phyloP scores from a whole-genome alignment of 2,329 filamentous ascomycete genomes.

The Xylaria digitata region DNA sequence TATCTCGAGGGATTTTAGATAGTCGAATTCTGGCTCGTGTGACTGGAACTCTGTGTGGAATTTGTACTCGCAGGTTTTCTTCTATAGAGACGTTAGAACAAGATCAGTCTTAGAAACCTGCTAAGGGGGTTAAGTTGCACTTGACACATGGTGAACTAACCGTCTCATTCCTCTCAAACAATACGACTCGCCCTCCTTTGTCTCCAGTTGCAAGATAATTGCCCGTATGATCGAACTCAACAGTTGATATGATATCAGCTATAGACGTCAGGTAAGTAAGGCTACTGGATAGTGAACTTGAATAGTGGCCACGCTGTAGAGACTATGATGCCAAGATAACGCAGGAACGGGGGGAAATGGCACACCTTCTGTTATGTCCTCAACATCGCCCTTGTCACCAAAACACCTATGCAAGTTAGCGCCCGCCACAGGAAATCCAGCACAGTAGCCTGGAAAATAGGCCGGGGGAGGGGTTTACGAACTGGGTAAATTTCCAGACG shows the following conservation, averaged over 20 bases:
- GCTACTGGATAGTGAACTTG: background rate
- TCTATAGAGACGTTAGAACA: constrained; percentile 64
- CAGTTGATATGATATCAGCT: constrained; percentile 93
- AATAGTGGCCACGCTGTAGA: background rate
- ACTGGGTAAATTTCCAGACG: constrained; percentile 43
- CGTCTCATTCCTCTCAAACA: constrained; percentile 95
- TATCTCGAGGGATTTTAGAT: constrained; percentile 98
- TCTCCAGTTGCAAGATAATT: constrained; percentile 92
- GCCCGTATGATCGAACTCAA: constrained; percentile 90
- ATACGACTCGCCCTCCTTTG: constrained; percentile 85
- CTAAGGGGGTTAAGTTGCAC: background rate
- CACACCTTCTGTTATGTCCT: constrained; percentile 96
- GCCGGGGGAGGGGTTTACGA: constrained; percentile 20
- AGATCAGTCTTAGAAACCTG: background rate
- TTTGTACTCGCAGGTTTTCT: constrained; percentile 99
- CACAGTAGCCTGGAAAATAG: constrained; percentile 34
- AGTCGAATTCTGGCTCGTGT: constrained; percentile 99
- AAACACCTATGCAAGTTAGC: constrained; percentile 78
- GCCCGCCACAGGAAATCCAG: constrained; percentile 29
- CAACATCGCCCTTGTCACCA: constrained; percentile 98
- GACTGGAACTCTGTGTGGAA: constrained; percentile 99
- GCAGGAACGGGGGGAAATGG: constrained; percentile 3
- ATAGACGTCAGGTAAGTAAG: constrained; percentile 22
- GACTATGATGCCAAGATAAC: background rate
- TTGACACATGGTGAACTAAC: constrained; percentile 62